A percentile compares a stretch with the other conserved stretches of the same genome.
These are phyloP conservation scores for Pseudogymnoascus sp. DNA, from an alignment of 2,329 filamentous ascomycete genomes.

Conservation along the genomic window DNA sequence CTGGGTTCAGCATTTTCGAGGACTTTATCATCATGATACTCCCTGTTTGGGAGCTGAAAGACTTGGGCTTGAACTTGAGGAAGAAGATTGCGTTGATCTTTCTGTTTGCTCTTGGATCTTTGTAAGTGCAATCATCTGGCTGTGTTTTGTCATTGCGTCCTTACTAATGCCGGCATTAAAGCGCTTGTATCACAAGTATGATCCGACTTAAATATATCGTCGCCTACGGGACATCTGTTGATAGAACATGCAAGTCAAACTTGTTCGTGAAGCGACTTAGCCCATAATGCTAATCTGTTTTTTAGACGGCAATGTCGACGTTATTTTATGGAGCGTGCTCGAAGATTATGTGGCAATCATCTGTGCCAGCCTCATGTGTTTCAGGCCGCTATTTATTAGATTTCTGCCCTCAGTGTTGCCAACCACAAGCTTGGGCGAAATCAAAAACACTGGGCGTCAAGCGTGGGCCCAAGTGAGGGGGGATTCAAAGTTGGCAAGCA, in stretches of 20 bases:
- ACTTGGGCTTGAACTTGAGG: slow-evolving; percentile 54
- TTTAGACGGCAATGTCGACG: slow-evolving; percentile 53
- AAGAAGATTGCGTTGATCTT: slow-evolving; percentile 60
- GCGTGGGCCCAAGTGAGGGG: too few relatives aligned
- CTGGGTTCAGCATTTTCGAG: slow-evolving; percentile 61
- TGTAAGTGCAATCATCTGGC: slow-evolving; percentile 39
- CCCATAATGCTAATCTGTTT: slow-evolving; percentile 22
- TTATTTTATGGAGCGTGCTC: slow-evolving; percentile 61
- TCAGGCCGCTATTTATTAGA: slow-evolving; percentile 48
- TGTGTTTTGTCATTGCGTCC: background rate
- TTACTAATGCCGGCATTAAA: slow-evolving; percentile 11
- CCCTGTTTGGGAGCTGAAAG: too few relatives aligned
- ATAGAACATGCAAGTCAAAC: slow-evolving; percentile 19
- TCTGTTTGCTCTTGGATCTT: slow-evolving; percentile 60
- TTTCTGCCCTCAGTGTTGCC: background rate
- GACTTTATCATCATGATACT: slow-evolving; percentile 60
- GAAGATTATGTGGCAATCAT: slow-evolving; percentile 60
- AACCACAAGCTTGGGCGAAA: too few relatives aligned
- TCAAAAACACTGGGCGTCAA: too few relatives aligned
- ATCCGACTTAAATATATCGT: slow-evolving; percentile 56
- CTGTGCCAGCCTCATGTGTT: slow-evolving; percentile 56
- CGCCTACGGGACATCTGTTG: slow-evolving; percentile 16
- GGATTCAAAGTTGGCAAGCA: too few relatives aligned
- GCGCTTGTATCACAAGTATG: slow-evolving; percentile 47
- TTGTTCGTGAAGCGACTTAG: slow-evolving; percentile 36